phyloP scores from a whole-genome alignment of 352 stramenopile genomes.

The Phytophthora vignae region DNA sequence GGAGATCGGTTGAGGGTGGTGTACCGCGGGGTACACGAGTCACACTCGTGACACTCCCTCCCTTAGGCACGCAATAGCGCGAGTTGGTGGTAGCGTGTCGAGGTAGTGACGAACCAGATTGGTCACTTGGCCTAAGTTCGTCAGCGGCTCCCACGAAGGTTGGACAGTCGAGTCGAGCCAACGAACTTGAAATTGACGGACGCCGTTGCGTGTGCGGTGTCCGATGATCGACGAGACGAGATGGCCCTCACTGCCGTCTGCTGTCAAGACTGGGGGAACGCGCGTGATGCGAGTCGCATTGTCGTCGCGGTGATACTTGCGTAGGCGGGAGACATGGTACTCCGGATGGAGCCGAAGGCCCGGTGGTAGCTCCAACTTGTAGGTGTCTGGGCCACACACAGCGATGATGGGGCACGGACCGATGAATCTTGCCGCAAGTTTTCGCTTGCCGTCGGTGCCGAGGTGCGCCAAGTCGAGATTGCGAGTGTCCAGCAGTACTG shows the following conservation, averaged over 20 bases:
- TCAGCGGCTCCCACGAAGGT: conserved; percentile 5
- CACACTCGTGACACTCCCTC: conserved; percentile 5
- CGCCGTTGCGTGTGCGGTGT: neutral
- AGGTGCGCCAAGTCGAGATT: conserved; percentile 1
- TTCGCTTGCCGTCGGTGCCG: conserved; percentile 6
- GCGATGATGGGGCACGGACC: neutral
- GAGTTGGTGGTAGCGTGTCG: conserved; percentile 2
- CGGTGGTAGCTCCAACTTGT: conserved; percentile 4
- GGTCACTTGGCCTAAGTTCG: neutral
- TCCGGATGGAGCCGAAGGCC: neutral
- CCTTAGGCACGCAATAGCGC: conserved; percentile 14
- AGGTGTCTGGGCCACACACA: neutral
- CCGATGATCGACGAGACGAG: neutral
- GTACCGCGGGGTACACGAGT: neutral
- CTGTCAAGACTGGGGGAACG: neutral
- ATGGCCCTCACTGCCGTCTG: conserved; percentile 7
- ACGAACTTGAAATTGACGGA: neutral
- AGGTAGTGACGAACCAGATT: conserved; percentile 5
- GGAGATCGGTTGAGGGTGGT: too few species aligned
- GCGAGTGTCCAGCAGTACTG: neutral
- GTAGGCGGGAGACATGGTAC: conserved; percentile 5
- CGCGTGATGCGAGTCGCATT: neutral
- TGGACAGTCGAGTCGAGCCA: neutral
- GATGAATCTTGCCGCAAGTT: conserved; percentile 5
- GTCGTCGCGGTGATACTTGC: neutral